Conservation (phyloP, 2,329 filamentous ascomycete species). For the Lasiodiplodia sp. region DNA sequence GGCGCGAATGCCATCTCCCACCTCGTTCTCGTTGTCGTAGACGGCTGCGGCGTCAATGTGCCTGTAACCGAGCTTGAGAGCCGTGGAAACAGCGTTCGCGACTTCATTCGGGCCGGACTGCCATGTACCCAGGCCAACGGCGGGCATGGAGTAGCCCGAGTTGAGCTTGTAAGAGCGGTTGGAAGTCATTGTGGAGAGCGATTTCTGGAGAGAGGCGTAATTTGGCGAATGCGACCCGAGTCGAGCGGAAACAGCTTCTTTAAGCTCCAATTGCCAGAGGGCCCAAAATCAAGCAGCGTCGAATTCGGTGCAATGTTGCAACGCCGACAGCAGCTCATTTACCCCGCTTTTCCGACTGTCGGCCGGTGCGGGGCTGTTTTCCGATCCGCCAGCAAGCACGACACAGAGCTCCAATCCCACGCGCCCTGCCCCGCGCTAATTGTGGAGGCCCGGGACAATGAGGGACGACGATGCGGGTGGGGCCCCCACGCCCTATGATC, state of each 20-base stretch:
- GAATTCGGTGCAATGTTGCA: conserved; percentile 12
- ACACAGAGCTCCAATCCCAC: neutral
- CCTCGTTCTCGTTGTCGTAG: conserved; percentile 60
- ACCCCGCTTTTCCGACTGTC: conserved; percentile 20
- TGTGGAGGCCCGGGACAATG: conserved; percentile 4
- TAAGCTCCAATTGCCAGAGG: neutral
- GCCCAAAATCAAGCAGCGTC: neutral
- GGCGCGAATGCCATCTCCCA: conserved; percentile 56
- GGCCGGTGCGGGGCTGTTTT: conserved; percentile 11
- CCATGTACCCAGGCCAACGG: conserved; percentile 28
- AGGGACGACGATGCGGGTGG: neutral
- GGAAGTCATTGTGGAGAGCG: conserved; percentile 11
- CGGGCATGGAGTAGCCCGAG: conserved; percentile 27
- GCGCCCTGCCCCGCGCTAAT: conserved; percentile 7
- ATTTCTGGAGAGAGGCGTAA: neutral
- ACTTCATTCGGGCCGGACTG: conserved; percentile 29
- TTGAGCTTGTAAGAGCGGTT: conserved; percentile 26
- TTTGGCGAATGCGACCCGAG: neutral
- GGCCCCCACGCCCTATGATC: neutral
- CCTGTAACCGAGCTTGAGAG: conserved; percentile 54
- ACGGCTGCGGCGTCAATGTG: conserved; percentile 62
- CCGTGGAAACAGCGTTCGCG: conserved; percentile 18
- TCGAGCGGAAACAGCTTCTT: neutral
- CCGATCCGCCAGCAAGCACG: neutral
- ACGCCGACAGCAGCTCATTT: neutral